Evolutionary conservation across 78 protist genomes (phyloP).

Genomic region (Mastigamoeba balamuthi): DNA sequence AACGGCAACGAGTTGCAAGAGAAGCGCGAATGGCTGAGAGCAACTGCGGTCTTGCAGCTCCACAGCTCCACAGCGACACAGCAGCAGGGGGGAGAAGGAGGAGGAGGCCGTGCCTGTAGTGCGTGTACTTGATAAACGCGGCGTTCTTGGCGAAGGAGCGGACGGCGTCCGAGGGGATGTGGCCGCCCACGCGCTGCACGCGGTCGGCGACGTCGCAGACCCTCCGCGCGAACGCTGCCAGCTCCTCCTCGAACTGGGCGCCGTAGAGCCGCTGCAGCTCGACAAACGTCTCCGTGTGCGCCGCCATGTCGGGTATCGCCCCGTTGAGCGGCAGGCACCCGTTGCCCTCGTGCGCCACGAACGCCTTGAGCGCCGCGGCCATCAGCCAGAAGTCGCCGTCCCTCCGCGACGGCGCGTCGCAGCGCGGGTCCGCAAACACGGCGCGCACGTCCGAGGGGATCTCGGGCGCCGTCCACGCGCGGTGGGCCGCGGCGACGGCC

Average conservation of each 20-base stretch:
- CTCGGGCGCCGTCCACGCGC: conserved; percentile 23
- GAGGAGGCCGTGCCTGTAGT: too few species aligned
- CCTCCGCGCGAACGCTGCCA: too few species aligned
- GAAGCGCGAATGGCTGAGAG: too few species aligned
- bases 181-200: background rate
- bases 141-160: conserved; percentile 41
- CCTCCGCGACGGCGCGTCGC: background rate
- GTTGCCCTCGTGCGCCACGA: too few species aligned
- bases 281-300: conserved; percentile 52
- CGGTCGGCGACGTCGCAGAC: too few species aligned
- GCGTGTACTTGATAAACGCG: conserved; percentile 9
- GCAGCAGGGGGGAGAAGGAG: too few species aligned
- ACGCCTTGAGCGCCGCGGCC: conserved; percentile 42
- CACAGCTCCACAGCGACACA: too few species aligned
- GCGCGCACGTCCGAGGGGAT: conserved; percentile 20
- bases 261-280: conserved; percentile 52
- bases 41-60: too few species aligned
- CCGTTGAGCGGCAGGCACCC: conserved; percentile 70
- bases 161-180: conserved; percentile 18
- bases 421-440: conserved; percentile 28
- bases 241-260: too few species aligned
- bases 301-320: conserved; percentile 68
- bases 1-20: too few species aligned
- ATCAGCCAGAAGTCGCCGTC: conserved; percentile 61
- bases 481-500: conserved; percentile 30